A percentile compares a stretch with the other conserved stretches of the same genome.
These are phyloP conservation scores for Monosporozyma aquatica DNA, from an alignment of 805 yeast genomes.

Conservation along the genomic window DNA sequence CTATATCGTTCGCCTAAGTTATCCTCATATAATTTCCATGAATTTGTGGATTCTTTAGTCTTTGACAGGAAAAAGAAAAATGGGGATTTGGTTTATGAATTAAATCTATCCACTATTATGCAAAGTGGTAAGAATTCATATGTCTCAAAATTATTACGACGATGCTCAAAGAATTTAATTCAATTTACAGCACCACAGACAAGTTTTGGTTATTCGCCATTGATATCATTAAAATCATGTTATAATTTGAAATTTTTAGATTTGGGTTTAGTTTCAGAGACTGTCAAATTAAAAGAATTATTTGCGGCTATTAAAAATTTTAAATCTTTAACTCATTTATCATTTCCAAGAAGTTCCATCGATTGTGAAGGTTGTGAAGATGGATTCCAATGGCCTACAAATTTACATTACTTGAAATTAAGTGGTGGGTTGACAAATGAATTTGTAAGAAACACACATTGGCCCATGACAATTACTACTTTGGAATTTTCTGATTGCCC, in stretches of 20 bases:
- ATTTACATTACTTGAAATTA: slow-evolving; percentile 58
- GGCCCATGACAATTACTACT: slow-evolving; percentile 63
- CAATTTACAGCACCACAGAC: slow-evolving; percentile 87
- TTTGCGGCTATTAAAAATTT: slow-evolving; percentile 64
- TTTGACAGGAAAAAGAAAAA: slow-evolving; percentile 36
- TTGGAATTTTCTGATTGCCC: slow-evolving; percentile 88
- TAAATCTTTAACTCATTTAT: slow-evolving; percentile 56
- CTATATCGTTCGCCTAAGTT: slow-evolving; percentile 58
- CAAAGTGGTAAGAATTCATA: slow-evolving; percentile 89
- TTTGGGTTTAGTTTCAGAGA: slow-evolving; percentile 79
- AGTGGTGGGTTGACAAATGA: slow-evolving; percentile 87
- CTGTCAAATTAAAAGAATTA: slow-evolving; percentile 72
- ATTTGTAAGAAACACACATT: slow-evolving; percentile 57
- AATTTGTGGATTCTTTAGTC: slow-evolving; percentile 63
- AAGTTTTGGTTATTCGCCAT: slow-evolving; percentile 85
- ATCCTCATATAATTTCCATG: slow-evolving; percentile 55
- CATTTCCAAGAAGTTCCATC: slow-evolving; percentile 84
- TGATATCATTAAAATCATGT: slow-evolving; percentile 73
- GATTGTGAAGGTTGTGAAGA: slow-evolving; percentile 44
- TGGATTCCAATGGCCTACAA: slow-evolving; percentile 64
- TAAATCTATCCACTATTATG: slow-evolving; percentile 71
- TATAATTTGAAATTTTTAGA: slow-evolving; percentile 55
- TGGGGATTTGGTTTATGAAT: slow-evolving; percentile 51
- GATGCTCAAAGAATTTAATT: slow-evolving; percentile 59
- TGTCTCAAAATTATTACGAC: slow-evolving; percentile 71